Evolutionary conservation across 129 eudicot genomes (phyloP).

Genomic region (Escallonia rubra): DNA sequence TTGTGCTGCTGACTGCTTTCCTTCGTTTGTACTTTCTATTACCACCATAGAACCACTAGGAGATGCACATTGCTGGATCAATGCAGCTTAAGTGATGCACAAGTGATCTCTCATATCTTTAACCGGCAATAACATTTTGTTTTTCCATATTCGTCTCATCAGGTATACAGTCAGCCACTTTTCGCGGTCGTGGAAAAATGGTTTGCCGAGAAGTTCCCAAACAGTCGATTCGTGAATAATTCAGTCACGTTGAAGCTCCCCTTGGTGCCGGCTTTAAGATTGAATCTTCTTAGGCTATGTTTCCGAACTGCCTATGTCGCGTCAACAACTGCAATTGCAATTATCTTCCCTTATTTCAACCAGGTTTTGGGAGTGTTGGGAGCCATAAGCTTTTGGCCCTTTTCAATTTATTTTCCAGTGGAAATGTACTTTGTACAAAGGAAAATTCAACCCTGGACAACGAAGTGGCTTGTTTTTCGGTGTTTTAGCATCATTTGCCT

Average conservation of each 20-base stretch:
- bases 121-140: not conserved
- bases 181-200: slow-evolving; percentile 41
- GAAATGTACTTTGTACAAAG: slow-evolving; percentile 64
- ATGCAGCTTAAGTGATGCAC: not conserved
- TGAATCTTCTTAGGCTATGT: slow-evolving; percentile 42
- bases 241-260: not conserved
- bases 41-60: too few relatives aligned
- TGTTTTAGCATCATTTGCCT: slow-evolving; percentile 43
- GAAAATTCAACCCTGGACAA: slow-evolving; percentile 42
- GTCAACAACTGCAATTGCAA: slow-evolving; percentile 33
- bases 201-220: slow-evolving; percentile 33
- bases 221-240: slow-evolving; percentile 26
- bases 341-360: slow-evolving; percentile 73
- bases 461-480: slow-evolving; percentile 55
- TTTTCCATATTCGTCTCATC: not conserved
- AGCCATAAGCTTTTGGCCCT: slow-evolving; percentile 69
- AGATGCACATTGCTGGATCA: too few relatives aligned
- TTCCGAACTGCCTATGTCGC: slow-evolving; percentile 53
- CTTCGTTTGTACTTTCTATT: too few relatives aligned
- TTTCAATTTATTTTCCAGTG: slow-evolving; percentile 75
- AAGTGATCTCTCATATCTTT: not conserved
- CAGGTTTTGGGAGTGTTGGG: slow-evolving; percentile 64
- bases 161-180: slow-evolving; percentile 68
- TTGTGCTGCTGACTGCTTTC: too few relatives aligned
- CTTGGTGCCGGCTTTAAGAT: not conserved